Percentiles rank a stretch among this genome's conserved stretches.
phyloP scores from a whole-genome alignment of 148 eudicot species.

The Salicornia ramosissima region DNA sequence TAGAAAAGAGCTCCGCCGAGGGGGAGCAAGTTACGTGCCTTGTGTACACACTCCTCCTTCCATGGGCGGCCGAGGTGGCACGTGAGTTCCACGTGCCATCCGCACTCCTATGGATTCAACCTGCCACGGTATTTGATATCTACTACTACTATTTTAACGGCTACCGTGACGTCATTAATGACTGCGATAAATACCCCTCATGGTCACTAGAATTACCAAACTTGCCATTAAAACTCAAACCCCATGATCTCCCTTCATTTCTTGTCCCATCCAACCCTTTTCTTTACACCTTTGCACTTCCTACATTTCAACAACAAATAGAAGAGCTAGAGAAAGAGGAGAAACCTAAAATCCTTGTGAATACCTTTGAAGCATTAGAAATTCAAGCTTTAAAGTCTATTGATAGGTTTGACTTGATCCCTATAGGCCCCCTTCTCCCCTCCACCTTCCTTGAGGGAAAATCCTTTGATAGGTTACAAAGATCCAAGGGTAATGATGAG shows the following conservation, averaged over 20 bases:
- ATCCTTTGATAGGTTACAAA: slow-evolving; percentile 25
- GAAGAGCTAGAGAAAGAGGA: slow-evolving; percentile 30
- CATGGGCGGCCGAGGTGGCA: slow-evolving; percentile 61
- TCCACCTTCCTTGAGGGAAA: slow-evolving; percentile 30
- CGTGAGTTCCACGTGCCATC: slow-evolving; percentile 39
- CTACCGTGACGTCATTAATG: slow-evolving; percentile 19
- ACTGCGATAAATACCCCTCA: slow-evolving; percentile 29
- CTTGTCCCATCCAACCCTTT: slow-evolving; percentile 33
- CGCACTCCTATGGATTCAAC: slow-evolving; percentile 57
- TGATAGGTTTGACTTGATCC: slow-evolving; percentile 29
- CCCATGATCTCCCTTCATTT: slow-evolving; percentile 56
- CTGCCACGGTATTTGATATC: slow-evolving; percentile 44
- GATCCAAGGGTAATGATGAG: no score
- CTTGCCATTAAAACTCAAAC: slow-evolving; percentile 30
- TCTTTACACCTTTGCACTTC: slow-evolving; percentile 25
- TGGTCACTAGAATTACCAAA: slow-evolving; percentile 41
- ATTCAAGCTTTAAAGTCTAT: slow-evolving; percentile 35
- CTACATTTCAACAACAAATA: slow-evolving; percentile 33
- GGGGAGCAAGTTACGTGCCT: slow-evolving; percentile 46
- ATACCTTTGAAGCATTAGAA: slow-evolving; percentile 58
- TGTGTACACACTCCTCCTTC: slow-evolving; percentile 44
- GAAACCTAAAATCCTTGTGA: slow-evolving; percentile 45
- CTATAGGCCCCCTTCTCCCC: slow-evolving; percentile 44
- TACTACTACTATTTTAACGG: slow-evolving; percentile 51
- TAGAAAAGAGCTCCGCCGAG: slow-evolving; percentile 26